These are phyloP conservation scores for Annulohypoxylon stygium DNA, from an alignment of 495 filamentous ascomycete genomes.

Conservation along the genomic window DNA sequence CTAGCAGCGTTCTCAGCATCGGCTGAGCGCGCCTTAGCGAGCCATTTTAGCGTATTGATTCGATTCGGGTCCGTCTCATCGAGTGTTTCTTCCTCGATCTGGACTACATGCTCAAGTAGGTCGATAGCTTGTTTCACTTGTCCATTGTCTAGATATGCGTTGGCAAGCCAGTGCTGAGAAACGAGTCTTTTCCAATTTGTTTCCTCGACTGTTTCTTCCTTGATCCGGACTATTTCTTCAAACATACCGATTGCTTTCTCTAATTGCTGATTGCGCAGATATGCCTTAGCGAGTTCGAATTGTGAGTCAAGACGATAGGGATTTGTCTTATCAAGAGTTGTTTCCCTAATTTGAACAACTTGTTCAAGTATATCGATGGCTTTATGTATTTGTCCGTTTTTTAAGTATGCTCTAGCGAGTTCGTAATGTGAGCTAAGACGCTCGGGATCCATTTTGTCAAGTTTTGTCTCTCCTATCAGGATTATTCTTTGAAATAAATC, in stretches of 20 bases:
- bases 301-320: background rate
- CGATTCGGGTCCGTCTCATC: background rate
- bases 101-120: background rate
- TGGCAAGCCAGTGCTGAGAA: background rate
- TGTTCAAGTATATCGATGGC: background rate
- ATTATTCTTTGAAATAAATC: background rate
- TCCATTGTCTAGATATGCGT: background rate
- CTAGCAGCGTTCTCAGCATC: background rate
- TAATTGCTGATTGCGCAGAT: background rate
- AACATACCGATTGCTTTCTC: background rate
- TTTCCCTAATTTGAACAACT: background rate
- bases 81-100: background rate
- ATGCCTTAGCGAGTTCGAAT: background rate
- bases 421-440: background rate
- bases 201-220: background rate
- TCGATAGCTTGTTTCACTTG: background rate
- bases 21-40: background rate
- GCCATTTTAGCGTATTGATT: background rate
- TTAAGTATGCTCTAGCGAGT: background rate
- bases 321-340: background rate
- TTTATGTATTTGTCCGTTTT: background rate
- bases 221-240: background rate
- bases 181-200: background rate
- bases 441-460: background rate
- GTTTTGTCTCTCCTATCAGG: background rate